Percentiles rank a stretch among this genome's conserved stretches.
These are phyloP conservation scores for Stagonosporopsis cucurbitacearum DNA, from an alignment of 2,329 filamentous ascomycete species.

Conservation along the genomic window DNA sequence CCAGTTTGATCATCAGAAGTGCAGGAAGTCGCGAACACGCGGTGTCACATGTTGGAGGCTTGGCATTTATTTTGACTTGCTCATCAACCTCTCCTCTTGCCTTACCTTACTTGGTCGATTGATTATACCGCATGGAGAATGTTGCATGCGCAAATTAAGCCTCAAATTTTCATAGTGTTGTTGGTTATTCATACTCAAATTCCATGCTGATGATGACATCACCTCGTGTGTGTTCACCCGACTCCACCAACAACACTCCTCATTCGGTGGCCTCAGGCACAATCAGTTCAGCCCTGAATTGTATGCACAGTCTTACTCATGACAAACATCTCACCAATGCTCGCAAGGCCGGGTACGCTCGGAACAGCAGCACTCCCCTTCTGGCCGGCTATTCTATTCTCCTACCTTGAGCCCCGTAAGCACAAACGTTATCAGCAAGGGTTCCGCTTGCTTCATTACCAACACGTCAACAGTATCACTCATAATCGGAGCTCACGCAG, in stretches of 20 bases:
- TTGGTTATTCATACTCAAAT: not conserved
- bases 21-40: slow-evolving; percentile 4
- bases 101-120: no score
- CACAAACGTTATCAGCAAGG: not conserved
- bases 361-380: slow-evolving; percentile 30
- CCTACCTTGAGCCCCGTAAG: slow-evolving; percentile 38
- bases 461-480: slow-evolving; percentile 5
- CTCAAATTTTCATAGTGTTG: no score
- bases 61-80: not conserved
- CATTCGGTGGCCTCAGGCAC: not conserved
- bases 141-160: no score
- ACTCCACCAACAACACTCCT: not conserved
- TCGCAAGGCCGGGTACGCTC: slow-evolving; percentile 14
- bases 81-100: not conserved
- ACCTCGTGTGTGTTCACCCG: not conserved
- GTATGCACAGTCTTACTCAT: not conserved
- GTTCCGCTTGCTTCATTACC: not conserved
- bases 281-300: not conserved
- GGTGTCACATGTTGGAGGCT: slow-evolving; percentile 10
- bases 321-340: not conserved
- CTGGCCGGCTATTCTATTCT: slow-evolving; percentile 38
- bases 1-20: not conserved
- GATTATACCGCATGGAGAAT: no score
- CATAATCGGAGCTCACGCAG: slow-evolving; percentile 27
- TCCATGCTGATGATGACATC: not conserved